Evolutionary conservation across 176 grass and related monocot genomes (phyloP).

Genomic region (Carex parvula): DNA sequence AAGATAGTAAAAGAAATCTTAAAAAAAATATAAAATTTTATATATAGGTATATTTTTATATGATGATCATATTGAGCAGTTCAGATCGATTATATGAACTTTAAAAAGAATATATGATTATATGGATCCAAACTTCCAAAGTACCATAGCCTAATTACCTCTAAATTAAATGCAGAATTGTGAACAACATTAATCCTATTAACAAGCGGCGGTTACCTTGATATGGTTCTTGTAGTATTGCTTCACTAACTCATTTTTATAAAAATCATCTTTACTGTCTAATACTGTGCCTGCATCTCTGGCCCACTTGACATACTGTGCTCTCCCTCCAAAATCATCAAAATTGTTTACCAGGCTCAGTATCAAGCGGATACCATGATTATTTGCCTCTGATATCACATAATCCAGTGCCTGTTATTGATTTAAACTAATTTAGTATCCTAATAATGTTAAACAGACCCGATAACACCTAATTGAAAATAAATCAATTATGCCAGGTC

Average conservation of each 20-base stretch:
- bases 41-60: no score
- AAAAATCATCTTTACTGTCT: constrained; percentile 60
- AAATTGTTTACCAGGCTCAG: constrained; percentile 80
- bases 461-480: not conserved
- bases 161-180: not conserved
- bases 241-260: constrained; percentile 49
- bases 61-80: no score
- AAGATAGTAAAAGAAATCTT: no score
- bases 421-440: not conserved
- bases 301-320: constrained; percentile 74
- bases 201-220: constrained; percentile 30
- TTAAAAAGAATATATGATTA: no score
- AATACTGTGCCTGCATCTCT: constrained; percentile 28
- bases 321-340: constrained; percentile 60
- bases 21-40: no score
- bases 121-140: no score
- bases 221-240: constrained; percentile 68
- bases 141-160: no score
- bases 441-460: not conserved
- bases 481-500: not conserved
- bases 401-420: constrained; percentile 66
- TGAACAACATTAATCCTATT: not conserved
- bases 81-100: no score
- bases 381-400: constrained; percentile 55
- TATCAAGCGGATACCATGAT: constrained; percentile 53